Conservation (phyloP, 208 protist species). For the Trypanosoma caninum region DNA sequence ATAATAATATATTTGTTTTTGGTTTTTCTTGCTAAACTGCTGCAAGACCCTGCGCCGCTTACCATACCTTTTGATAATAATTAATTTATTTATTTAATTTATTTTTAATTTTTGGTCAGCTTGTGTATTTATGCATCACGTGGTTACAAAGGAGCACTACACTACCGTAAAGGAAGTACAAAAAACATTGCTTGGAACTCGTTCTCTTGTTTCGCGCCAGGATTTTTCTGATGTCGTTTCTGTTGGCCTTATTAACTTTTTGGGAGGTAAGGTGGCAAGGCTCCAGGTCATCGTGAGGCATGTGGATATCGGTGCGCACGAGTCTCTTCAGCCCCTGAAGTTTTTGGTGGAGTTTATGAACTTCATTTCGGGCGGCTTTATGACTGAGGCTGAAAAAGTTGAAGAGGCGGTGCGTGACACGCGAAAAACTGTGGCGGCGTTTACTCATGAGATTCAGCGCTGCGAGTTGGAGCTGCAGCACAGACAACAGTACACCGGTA, state of each 20-base stretch:
- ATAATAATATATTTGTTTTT: not conserved
- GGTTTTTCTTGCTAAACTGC: not conserved
- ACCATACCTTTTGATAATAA: too few relatives aligned
- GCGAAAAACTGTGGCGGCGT: not conserved
- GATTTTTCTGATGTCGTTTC: conserved; percentile 1
- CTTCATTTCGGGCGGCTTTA: conserved; percentile 21
- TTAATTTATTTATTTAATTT: too few relatives aligned
- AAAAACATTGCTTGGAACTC: conserved; percentile 6
- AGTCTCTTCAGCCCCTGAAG: conserved; percentile 20
- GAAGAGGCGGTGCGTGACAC: conserved; percentile 14
- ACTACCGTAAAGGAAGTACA: conserved; percentile 13
- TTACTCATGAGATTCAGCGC: conserved; percentile 23
- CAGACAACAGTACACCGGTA: conserved; percentile 19
- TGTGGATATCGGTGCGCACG: conserved; percentile 12
- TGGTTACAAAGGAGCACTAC: conserved; percentile 20
- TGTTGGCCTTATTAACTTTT: conserved; percentile 25
- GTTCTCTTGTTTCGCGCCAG: conserved; percentile 1
- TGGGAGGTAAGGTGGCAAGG: conserved; percentile 17
- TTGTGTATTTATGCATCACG: not conserved
- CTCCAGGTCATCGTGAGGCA: conserved; percentile 9
- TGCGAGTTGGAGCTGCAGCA: conserved; percentile 18
- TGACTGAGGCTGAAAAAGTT: conserved; percentile 22
- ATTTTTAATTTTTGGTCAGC: not conserved
- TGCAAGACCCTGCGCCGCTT: too few relatives aligned
- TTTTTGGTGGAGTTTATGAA: conserved; percentile 23